Base-by-base conservation (phyloP, 1,284 basidiomycete species). In the Ceratobasidium papillatum region DNA sequence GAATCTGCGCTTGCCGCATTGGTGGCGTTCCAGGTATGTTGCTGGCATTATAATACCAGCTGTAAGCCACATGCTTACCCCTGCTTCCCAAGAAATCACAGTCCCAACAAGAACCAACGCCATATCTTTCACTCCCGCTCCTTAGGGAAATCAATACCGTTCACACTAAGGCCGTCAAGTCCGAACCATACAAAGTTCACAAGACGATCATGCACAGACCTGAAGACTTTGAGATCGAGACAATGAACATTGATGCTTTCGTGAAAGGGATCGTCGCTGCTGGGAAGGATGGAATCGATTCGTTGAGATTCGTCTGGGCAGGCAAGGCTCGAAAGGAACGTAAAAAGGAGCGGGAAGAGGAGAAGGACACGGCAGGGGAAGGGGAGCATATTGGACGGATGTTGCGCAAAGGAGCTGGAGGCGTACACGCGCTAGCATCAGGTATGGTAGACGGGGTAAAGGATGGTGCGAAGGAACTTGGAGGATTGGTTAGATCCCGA, bases 171-270 rank as follows among this genome's bases (percentile, higher is more conserved):
- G 80, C 82, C 38, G 85, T 86, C 64, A 83, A 85, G 75, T 82
- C 84, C 49, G 90, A 91, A 74, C 82, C 86, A 9, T 87, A 89
- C 75, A 89, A 87, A 75, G 88, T 90, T 11, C 87, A 89, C 63
- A 86, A 88, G 36, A 89, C 87, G 30, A 84, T 92, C 45, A 82
- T 86, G 73, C 86, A 83, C 76, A 86, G 85, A 78, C 78, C 88
- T 19, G 87, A 87, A 76, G 85, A 84, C 76, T 79, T 58, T 52
- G 75, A 65, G 22, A 25, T 52, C 36, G 75, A 76, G 71, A 76
- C 75, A 32, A 74, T 43, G 41, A 59, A 66, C 27, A 54, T 76
- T 25, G 64, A 65, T 30, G 62, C 25, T 19, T 76, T 76, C 52
- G 62, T 68, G 25, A 52, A 64, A 49, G 71, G 69, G 41, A 65